A percentile compares a stretch with the other conserved stretches of the same genome.
Conservation (phyloP, 257 asterid species). For the Salvia rosmarinus region DNA sequence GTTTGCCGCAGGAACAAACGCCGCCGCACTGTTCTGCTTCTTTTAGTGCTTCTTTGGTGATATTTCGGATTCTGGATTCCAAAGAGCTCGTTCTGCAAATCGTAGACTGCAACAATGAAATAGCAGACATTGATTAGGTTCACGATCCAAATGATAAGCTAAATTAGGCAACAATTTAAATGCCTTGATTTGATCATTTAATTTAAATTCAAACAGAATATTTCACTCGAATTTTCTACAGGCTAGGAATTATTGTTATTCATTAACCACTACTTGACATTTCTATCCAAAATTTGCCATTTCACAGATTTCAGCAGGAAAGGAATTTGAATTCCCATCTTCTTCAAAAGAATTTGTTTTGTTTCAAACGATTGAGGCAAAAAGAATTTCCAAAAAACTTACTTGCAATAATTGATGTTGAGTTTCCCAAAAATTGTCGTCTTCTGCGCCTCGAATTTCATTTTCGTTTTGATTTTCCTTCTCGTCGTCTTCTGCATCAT, state of each 20-base stretch:
- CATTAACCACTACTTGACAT: not conserved
- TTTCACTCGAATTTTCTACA: not conserved
- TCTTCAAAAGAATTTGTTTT: not conserved
- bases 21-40: conserved; percentile 45
- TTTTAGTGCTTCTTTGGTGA: conserved; percentile 60
- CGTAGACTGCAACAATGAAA: conserved; percentile 44
- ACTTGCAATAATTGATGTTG: conserved; percentile 75
- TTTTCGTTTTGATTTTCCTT: conserved; percentile 38
- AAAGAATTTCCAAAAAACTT: conserved; percentile 10
- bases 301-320: not conserved
- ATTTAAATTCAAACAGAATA: not conserved
- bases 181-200: not conserved
- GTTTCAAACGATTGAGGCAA: not conserved
- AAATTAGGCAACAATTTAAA: not conserved
- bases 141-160: not conserved
- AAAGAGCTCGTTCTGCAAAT: conserved; percentile 70
- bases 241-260: not conserved
- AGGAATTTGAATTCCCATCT: not conserved
- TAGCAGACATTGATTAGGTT: not conserved
- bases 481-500: conserved; percentile 41
- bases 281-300: not conserved
- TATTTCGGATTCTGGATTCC: conserved; percentile 65
- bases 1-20: conserved; percentile 53
- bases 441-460: conserved; percentile 31
- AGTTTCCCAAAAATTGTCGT: conserved; percentile 64